Evolutionary conservation across 106 monocot genomes (phyloP), one percentile per base, ranked within the genome.

Genomic region (Narthecium ossifragum): DNA sequence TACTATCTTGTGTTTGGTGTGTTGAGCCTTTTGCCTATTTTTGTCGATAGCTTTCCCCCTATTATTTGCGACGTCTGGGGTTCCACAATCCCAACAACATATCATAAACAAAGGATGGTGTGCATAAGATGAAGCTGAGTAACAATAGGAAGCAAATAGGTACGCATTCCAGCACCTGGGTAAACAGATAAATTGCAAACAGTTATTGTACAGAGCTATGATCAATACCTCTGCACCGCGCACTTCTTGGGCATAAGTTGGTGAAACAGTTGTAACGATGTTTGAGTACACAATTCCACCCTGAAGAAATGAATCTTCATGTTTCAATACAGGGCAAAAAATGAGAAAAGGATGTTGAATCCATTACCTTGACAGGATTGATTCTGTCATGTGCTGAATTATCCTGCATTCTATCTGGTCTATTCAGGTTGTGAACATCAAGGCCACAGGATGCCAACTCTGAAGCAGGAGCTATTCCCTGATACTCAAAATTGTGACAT

Each of bases 201-300:
- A 43, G 18, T 13, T 17, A 43, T 43, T 18, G 11, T 10, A 50
- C 15, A n/a, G 13, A 39, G 28, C 3, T 20, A 22, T 41, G 17
- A 55, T 55, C 55, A 40, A 46, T 85, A 93, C 93, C 93, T 93
- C 88, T 29, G 69, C 53, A 67, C 79, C 75, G 34, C 66, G 71
- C 47, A 80, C 93, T 60, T 93, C 93, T 74, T 85, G 78, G 52
- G 93, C 82, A 82, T 93, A 93, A 43, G 82, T 93, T 72, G 93
- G 93, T 49, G 93, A 93, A 48, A 93, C 93, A 33, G 93, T 93
- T 64, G 93, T 93, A 26, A 93, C 93, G 75, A 93, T 85, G 60
- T 93, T 93, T 57, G 93, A 93, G 57, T 68, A 93, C 32, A 93
- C 88, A 70, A 78, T 80, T 48, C 73, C 93, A 53, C 93, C 93